Evolutionary conservation across 202 grass and related monocot genomes (phyloP).

Genomic region (Cymbopogon flexuosus): DNA sequence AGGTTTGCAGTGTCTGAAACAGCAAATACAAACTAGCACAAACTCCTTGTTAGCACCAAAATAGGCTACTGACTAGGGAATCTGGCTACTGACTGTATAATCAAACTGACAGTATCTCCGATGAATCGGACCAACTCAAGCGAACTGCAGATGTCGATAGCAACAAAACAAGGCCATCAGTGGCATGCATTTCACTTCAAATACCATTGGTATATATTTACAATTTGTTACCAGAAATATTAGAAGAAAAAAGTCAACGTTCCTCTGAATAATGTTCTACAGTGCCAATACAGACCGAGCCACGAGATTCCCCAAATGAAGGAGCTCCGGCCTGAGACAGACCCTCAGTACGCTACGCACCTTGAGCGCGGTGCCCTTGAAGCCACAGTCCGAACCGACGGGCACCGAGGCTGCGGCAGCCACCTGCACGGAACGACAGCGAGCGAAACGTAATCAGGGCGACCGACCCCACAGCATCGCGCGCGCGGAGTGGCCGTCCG

Average conservation of each 20-base stretch:
- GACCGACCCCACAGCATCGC: background rate
- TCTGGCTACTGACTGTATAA: too few relatives aligned
- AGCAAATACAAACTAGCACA: background rate
- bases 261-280: background rate
- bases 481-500: background rate
- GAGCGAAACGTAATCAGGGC: background rate
- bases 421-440: slow-evolving; percentile 36
- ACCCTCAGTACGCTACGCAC: slow-evolving; percentile 32
- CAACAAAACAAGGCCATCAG: background rate
- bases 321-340: background rate
- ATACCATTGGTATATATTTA: background rate
- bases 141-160: background rate
- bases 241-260: background rate
- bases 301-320: slow-evolving; percentile 17
- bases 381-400: slow-evolving; percentile 34
- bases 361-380: slow-evolving; percentile 46
- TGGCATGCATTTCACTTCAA: background rate
- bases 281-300: slow-evolving; percentile 13
- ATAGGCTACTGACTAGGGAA: background rate
- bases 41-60: background rate
- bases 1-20: background rate
- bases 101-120: background rate
- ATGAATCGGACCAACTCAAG: background rate
- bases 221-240: background rate
- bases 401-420: slow-evolving; percentile 16